Conservation (phyloP, 2,329 filamentous ascomycete species). For the Eurotiales sp. region DNA sequence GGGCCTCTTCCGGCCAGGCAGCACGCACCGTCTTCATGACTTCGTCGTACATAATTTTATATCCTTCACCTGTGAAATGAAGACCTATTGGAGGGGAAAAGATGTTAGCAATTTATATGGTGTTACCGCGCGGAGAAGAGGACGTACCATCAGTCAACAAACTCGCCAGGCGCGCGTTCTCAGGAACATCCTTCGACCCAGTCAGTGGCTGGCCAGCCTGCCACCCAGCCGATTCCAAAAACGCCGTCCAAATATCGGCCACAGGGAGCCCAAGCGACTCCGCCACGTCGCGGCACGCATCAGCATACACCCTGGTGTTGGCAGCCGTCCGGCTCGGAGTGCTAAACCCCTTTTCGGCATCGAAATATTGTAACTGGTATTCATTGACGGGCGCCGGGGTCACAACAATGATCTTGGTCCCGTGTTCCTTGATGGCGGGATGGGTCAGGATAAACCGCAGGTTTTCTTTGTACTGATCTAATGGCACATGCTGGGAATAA, state of each 20-base stretch:
- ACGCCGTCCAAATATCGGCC: constrained; percentile 73
- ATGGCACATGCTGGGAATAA: constrained; percentile 69
- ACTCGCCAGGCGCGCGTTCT: constrained; percentile 53
- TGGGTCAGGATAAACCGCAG: constrained; percentile 69
- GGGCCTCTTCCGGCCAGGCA: constrained; percentile 54
- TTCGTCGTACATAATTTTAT: constrained; percentile 53
- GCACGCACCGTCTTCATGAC: constrained; percentile 49
- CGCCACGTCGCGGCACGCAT: constrained; percentile 63
- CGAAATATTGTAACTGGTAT: constrained; percentile 56
- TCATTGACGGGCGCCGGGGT: constrained; percentile 80
- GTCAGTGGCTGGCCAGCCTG: constrained; percentile 47
- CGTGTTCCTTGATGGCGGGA: constrained; percentile 64
- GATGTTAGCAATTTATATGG: constrained; percentile 15
- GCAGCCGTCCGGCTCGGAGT: constrained; percentile 53
- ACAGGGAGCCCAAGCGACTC: constrained; percentile 56
- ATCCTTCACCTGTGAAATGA: constrained; percentile 56
- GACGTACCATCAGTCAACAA: constrained; percentile 56
- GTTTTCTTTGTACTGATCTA: constrained; percentile 73
- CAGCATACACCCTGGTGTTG: constrained; percentile 60
- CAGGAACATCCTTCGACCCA: constrained; percentile 56
- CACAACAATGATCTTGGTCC: constrained; percentile 70
- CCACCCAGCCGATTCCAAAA: constrained; percentile 65
- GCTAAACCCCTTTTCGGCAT: constrained; percentile 47
- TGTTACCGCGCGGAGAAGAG: constrained; percentile 1
- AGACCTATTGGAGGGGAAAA: constrained; percentile 41